Conservation (phyloP, 2,329 filamentous ascomycete species). For the Periconia macrospinosa region DNA sequence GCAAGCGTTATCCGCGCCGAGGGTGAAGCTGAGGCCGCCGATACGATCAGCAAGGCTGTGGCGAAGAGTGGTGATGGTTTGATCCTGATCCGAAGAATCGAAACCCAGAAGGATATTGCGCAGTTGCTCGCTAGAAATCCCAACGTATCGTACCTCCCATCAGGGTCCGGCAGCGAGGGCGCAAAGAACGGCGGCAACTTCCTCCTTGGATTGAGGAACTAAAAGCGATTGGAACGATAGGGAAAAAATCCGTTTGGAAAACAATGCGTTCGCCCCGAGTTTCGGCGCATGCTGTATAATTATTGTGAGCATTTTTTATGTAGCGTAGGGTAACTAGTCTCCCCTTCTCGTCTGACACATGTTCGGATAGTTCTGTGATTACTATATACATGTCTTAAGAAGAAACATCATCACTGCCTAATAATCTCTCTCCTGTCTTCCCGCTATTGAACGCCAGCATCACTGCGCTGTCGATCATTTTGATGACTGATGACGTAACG, state of each 20-base stretch:
- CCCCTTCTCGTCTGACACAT: constrained; percentile 26
- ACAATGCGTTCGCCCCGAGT: constrained; percentile 2
- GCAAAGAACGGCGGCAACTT: constrained; percentile 67
- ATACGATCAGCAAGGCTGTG: constrained; percentile 92
- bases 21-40: constrained; percentile 94
- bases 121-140: constrained; percentile 86
- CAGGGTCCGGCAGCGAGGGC: constrained; percentile 57
- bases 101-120: constrained; percentile 94
- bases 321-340: constrained; percentile 39
- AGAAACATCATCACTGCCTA: not conserved
- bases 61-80: constrained; percentile 91
- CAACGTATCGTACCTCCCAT: constrained; percentile 93
- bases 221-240: constrained; percentile 6
- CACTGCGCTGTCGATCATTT: not conserved
- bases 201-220: constrained; percentile 65
- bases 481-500: not conserved
- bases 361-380: not conserved
- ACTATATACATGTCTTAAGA: not conserved
- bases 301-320: constrained; percentile 27
- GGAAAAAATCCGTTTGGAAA: not conserved
- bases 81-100: constrained; percentile 94
- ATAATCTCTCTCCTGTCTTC: not conserved
- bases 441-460: not conserved
- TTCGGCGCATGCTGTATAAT: constrained; percentile 34
- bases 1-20: constrained; percentile 98